A percentile compares a stretch with the other conserved stretches of the same genome.
These are phyloP conservation scores for Alternaria sp. DNA, from an alignment of 2,329 filamentous ascomycete genomes.

Conservation along the genomic window DNA sequence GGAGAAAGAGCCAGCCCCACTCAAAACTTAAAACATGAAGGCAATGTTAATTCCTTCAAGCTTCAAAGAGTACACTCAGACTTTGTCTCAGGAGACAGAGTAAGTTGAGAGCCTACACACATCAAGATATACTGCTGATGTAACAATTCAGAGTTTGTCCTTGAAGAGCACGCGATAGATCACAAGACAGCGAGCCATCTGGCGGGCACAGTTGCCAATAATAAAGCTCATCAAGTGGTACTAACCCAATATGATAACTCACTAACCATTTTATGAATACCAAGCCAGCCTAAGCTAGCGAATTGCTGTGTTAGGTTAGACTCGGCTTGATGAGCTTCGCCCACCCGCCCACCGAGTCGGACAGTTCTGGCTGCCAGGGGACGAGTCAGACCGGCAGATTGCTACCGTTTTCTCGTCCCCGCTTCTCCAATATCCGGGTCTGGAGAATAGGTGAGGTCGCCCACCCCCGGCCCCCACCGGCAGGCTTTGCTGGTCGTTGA, in stretches of 20 bases:
- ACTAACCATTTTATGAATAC: no score
- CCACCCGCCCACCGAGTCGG: no score
- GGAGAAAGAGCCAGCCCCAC: constrained; percentile 5
- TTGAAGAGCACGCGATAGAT: no score
- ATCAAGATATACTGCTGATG: background rate
- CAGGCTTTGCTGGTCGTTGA: background rate
- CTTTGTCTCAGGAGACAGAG: background rate
- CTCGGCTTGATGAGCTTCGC: no score
- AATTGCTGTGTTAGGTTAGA: no score
- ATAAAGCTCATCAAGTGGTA: no score
- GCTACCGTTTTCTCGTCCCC: background rate
- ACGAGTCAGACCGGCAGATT: background rate
- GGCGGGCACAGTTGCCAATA: no score
- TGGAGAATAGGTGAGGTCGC: background rate
- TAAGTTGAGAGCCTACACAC: background rate
- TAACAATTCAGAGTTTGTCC: no score
- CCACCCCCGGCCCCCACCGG: background rate
- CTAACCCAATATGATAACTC: no score
- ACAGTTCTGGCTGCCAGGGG: no score
- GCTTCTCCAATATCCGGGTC: background rate
- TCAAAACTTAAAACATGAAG: constrained; percentile 5
- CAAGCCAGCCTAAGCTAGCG: no score
- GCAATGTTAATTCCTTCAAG: constrained; percentile 9
- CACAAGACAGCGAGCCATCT: no score
- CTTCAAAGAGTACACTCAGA: background rate